Conservation (phyloP, 148 eudicot species). For the Rhododendron henanense region DNA sequence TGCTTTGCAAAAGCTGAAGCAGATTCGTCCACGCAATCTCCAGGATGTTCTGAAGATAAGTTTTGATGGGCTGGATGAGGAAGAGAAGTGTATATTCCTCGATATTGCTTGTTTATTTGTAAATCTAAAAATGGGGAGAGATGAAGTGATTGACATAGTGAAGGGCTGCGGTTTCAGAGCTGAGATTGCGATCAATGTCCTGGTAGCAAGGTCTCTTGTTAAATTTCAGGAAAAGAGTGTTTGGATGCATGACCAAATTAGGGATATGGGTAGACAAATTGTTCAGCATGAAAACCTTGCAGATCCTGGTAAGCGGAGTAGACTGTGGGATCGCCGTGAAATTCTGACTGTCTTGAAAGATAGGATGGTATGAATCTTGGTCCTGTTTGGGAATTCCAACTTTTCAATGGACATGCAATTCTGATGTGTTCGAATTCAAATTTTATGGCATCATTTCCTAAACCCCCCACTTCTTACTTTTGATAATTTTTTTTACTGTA, state of each 20-base stretch:
- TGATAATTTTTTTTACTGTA: no score
- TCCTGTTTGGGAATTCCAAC: background rate
- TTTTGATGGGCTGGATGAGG: slow-evolving; percentile 42
- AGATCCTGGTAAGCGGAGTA: slow-evolving; percentile 37
- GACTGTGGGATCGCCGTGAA: slow-evolving; percentile 47
- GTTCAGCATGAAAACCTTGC: slow-evolving; percentile 23
- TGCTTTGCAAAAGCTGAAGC: slow-evolving; percentile 28
- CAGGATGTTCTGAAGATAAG: slow-evolving; percentile 49
- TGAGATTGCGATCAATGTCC: slow-evolving; percentile 32
- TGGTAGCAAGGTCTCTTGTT: slow-evolving; percentile 45
- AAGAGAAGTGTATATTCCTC: slow-evolving; percentile 46
- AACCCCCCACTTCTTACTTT: no score
- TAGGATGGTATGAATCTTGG: slow-evolving; percentile 29
- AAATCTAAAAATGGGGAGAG: slow-evolving; percentile 30
- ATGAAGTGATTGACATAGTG: slow-evolving; percentile 37
- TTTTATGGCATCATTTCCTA: background rate
- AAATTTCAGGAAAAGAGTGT: slow-evolving; percentile 27
- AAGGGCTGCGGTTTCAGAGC: slow-evolving; percentile 49
- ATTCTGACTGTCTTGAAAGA: slow-evolving; percentile 26
- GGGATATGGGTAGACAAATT: slow-evolving; percentile 72
- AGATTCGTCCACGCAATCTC: slow-evolving; percentile 32
- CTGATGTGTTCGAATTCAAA: background rate
- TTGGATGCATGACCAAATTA: slow-evolving; percentile 73
- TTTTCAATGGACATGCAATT: background rate
- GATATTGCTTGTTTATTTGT: slow-evolving; percentile 62